phyloP scores from a whole-genome alignment of 345 rosid genomes.

The Microcos paniculata region DNA sequence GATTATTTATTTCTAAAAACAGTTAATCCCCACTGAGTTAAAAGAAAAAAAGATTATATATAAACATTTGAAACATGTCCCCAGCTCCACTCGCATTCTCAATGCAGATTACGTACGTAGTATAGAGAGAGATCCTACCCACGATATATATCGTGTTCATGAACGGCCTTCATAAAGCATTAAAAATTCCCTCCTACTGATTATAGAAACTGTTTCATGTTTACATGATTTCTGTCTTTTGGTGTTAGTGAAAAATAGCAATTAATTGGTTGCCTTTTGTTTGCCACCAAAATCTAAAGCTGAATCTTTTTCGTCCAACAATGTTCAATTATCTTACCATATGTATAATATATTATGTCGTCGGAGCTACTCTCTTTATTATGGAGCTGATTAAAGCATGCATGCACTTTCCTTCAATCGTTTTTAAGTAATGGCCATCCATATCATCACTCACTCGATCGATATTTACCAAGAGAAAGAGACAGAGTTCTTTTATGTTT shows the following conservation, averaged over 20 bases:
- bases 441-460: conserved; percentile 4
- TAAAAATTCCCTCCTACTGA: neutral
- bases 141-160: neutral
- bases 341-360: neutral
- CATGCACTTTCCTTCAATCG: conserved; percentile 9
- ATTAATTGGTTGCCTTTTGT: neutral
- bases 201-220: neutral
- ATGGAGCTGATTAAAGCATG: neutral
- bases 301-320: neutral
- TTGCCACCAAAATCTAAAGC: neutral
- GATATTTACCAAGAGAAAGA: neutral
- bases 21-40: neutral
- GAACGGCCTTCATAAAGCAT: neutral
- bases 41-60: neutral
- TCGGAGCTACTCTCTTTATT: neutral
- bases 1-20: neutral
- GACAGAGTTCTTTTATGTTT: no score
- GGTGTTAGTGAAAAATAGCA: neutral
- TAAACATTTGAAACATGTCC: neutral
- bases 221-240: neutral
- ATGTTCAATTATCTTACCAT: neutral
- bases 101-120: conserved; percentile 1
- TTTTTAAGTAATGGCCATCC: neutral
- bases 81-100: neutral
- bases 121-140: neutral